Percentiles rank a stretch among this genome's conserved stretches.
These are phyloP conservation scores for Lasiosphaeria miniovina DNA, from an alignment of 495 filamentous ascomycete genomes.

Conservation along the genomic window DNA sequence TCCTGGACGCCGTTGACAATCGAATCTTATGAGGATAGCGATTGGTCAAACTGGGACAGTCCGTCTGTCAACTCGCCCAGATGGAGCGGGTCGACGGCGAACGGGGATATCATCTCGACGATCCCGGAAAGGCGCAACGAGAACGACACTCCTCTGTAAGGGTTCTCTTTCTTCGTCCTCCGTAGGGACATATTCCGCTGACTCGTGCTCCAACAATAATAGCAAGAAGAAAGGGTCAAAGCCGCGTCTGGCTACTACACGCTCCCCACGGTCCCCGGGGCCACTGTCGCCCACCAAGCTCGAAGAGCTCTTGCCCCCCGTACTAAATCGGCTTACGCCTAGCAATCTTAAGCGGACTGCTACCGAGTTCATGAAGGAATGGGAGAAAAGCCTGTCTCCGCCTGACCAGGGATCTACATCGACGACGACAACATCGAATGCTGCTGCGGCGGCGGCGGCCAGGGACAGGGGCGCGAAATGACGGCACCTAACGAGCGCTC, in stretches of 20 bases:
- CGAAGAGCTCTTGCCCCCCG: slow-evolving; percentile 62
- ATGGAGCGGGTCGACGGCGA: slow-evolving; percentile 50
- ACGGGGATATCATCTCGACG: slow-evolving; percentile 41
- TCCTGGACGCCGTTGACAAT: slow-evolving; percentile 48
- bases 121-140: slow-evolving; percentile 39
- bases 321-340: slow-evolving; percentile 61
- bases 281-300: slow-evolving; percentile 27
- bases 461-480: too few species aligned
- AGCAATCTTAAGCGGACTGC: slow-evolving; percentile 68
- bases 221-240: slow-evolving; percentile 26
- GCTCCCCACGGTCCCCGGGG: neutral
- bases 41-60: slow-evolving; percentile 73
- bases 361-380: slow-evolving; percentile 71
- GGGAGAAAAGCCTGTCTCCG: slow-evolving; percentile 56
- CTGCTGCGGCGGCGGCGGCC: too few species aligned
- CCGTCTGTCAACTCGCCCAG: slow-evolving; percentile 46
- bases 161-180: neutral
- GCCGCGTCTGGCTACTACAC: slow-evolving; percentile 6
- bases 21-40: slow-evolving; percentile 60
- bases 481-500: too few species aligned
- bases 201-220: too few species aligned
- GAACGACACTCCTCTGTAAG: slow-evolving; percentile 43
- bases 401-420: slow-evolving; percentile 1
- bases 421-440: too few species aligned
- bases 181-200: neutral